Percentiles rank a stretch among this genome's conserved stretches.
These are phyloP conservation scores for Datura wrightii DNA, from an alignment of 257 asterid genomes.

Conservation along the genomic window DNA sequence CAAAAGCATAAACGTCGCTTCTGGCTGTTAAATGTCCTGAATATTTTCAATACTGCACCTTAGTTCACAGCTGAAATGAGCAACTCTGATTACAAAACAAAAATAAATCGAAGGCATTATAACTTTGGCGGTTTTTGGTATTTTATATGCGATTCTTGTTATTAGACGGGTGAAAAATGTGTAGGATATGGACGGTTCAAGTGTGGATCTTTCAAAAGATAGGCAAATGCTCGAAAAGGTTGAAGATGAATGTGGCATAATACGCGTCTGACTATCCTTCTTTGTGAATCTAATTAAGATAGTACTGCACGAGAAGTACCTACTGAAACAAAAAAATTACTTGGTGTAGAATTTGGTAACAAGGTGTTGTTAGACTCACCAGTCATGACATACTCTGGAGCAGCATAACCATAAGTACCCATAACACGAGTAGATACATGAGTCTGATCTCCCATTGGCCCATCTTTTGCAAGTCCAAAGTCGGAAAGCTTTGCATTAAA, in stretches of 20 bases:
- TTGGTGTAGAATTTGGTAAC: neutral
- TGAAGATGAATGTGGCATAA: neutral
- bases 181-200: neutral
- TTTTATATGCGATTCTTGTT: too few relatives aligned
- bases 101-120: neutral
- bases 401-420: constrained; percentile 98
- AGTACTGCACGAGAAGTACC: neutral
- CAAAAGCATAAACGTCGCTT: constrained; percentile 89
- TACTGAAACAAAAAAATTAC: neutral
- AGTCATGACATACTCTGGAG: constrained; percentile 98
- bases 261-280: neutral
- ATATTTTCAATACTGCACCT: neutral
- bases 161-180: neutral
- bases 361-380: constrained; percentile 56
- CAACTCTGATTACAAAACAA: too few relatives aligned
- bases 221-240: neutral
- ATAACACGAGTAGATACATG: constrained; percentile 95
- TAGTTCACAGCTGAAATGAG: neutral
- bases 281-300: neutral
- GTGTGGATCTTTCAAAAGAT: neutral
- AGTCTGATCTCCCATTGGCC: constrained; percentile 97
- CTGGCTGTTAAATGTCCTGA: constrained; percentile 87
- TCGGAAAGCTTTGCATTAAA: constrained; percentile 95
- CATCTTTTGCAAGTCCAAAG: constrained; percentile 91
- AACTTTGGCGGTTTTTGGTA: neutral